Evolutionary conservation across 495 filamentous ascomycete genomes (phyloP).

Genomic region (Evernia prunastri): DNA sequence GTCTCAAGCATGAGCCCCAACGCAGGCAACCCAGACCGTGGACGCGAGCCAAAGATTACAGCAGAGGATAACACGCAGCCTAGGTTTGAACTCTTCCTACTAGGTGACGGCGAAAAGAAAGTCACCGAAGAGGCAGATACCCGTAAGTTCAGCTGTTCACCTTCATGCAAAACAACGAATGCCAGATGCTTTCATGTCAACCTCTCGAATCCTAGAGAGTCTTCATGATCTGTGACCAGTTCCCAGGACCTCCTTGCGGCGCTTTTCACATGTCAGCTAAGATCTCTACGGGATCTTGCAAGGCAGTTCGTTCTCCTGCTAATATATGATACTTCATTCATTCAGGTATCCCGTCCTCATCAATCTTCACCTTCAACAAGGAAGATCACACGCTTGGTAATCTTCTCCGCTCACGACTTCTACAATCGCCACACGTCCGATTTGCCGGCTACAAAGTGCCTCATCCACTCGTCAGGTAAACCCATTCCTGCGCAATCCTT

Average conservation of each 20-base stretch:
- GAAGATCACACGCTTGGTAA: constrained; percentile 97
- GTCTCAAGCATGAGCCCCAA: constrained; percentile 8
- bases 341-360: constrained; percentile 68
- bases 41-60: background rate
- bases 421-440: constrained; percentile 67
- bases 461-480: constrained; percentile 40
- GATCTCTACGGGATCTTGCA: background rate
- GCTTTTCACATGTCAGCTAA: background rate
- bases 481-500: background rate
- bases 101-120: constrained; percentile 84
- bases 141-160: constrained; percentile 49
- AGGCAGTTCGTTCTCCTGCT: constrained; percentile 1
- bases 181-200: background rate
- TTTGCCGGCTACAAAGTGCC: constrained; percentile 77
- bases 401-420: constrained; percentile 72
- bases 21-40: background rate
- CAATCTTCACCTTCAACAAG: constrained; percentile 90
- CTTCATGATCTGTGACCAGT: background rate
- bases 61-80: constrained; percentile 23
- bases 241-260: background rate
- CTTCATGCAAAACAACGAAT: background rate
- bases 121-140: constrained; percentile 79
- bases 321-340: background rate
- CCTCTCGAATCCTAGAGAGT: background rate
- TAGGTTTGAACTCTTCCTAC: constrained; percentile 88